phyloP scores from a whole-genome alignment of 257 asterid species.

The Solanum dulcamara region DNA sequence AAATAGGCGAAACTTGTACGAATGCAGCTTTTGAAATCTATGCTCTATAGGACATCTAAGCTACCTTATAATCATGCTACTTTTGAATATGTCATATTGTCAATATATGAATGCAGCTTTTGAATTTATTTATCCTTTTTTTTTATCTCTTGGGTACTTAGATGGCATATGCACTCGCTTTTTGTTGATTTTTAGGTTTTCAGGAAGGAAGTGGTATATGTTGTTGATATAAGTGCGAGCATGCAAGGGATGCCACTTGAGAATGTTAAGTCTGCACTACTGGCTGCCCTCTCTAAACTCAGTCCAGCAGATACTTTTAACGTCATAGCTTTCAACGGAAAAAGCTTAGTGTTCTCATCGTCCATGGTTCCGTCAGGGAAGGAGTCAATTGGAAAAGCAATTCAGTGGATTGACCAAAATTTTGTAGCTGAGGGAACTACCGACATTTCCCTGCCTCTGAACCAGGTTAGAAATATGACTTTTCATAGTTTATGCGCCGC shows the following conservation, averaged over 20 bases:
- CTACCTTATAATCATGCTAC: not conserved
- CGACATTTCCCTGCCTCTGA: conserved; percentile 40
- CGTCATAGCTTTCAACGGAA: conserved; percentile 51
- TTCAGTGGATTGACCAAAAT: conserved; percentile 46
- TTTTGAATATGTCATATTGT: not conserved
- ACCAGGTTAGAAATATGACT: conserved; percentile 35
- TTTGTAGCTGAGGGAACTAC: conserved; percentile 58
- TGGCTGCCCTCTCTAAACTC: conserved; percentile 45
- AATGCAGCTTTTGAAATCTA: not conserved
- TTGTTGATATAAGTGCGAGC: conserved; percentile 72
- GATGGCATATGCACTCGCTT: not conserved
- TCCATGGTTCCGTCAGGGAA: conserved; percentile 39
- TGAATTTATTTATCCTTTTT: not conserved
- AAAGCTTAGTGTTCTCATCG: conserved; percentile 32
- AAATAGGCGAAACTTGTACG: not conserved
- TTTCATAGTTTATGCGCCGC: no score
- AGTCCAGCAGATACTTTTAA: conserved; percentile 51
- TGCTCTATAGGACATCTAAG: not conserved
- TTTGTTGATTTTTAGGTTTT: conserved; percentile 36
- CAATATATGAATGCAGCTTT: not conserved
- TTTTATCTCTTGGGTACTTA: not conserved
- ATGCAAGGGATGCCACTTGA: conserved; percentile 64
- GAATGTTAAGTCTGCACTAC: conserved; percentile 42
- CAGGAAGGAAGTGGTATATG: conserved; percentile 56
- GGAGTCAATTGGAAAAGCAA: conserved; percentile 35